Evolutionary conservation across 306 rosid genomes (phyloP), one percentile per base, ranked within the genome.

Genomic region (Gastrolobium bilobum): DNA sequence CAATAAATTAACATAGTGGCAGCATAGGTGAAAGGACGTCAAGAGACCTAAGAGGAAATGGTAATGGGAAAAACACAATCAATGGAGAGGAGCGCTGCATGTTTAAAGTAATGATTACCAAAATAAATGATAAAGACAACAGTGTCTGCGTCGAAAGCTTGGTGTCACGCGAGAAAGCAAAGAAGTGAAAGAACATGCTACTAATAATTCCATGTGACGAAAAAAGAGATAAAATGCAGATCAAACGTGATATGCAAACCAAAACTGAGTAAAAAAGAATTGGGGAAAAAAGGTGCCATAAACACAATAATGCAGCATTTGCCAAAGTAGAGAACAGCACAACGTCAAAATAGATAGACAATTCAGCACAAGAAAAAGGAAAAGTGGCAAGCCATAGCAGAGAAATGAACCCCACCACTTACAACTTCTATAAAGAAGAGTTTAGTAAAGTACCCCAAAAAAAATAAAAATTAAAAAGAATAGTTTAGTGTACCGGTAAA

Each of bases 301-400:
- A 73, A 10, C 62, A 40, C 83, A 77, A 80, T 76, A 90, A 83
- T 86, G 85, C 76, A 73, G 3, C 47, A 72, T 65, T 77, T 54
- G 48, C 14, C 34, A 5, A 88, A 79, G 85, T 66, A 54, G 52
- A 71, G 52, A 77, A 78, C 39, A 39, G 6, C 51, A 37, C 29
- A 44, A 4, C 26, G 31, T 46, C 56, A 53, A 69, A 78, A 61
- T 34, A 14, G 56, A 44, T 29, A 67, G 42, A 77, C 30, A 73
- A 57, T 38, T 20, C 26, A 59, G 37, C 62, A 43, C 63, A 7
- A 63, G 51, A 72, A 76, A 80, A 80, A 79, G 37, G 69, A 62
- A 81, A 83, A 60, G 84, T 46, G 59, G 65, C 11, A 43, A 63
- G 53, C 67, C 53, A n/a, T n/a, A 77, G 69, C 68, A 15, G 10